These are phyloP conservation scores for Platanthera guangdongensis DNA, from an alignment of 106 monocot genomes.

Conservation along the genomic window DNA sequence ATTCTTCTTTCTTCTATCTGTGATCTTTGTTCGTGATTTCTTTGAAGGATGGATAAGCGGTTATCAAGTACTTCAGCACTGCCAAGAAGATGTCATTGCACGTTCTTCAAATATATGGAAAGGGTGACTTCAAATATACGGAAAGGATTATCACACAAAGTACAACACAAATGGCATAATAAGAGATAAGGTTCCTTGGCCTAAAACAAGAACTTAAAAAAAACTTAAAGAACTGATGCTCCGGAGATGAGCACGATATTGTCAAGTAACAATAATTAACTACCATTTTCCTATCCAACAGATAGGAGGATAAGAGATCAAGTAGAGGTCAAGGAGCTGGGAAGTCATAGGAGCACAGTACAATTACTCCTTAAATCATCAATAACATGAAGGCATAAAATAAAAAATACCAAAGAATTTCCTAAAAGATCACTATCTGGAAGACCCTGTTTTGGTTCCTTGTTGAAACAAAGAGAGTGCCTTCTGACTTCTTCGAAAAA, in stretches of 20 bases:
- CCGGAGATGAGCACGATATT: not conserved
- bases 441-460: not conserved
- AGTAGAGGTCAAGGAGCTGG: not conserved
- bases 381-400: not conserved
- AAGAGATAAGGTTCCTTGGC: not conserved
- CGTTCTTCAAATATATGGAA: not conserved
- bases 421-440: not conserved
- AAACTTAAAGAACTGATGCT: not conserved
- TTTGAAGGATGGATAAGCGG: slow-evolving; percentile 71
- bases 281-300: not conserved
- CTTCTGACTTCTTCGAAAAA: no score
- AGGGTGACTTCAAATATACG: not conserved
- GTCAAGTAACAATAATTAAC: not conserved
- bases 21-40: slow-evolving; percentile 81
- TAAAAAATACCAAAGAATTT: not conserved
- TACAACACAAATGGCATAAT: not conserved
- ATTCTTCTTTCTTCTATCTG: slow-evolving; percentile 77
- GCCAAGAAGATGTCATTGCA: slow-evolving; percentile 6
- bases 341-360: not conserved
- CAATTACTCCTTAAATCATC: not conserved
- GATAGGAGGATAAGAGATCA: not conserved
- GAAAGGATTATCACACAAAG: not conserved
- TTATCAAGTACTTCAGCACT: slow-evolving; percentile 73
- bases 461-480: not conserved
- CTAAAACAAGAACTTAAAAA: not conserved